Base-by-base conservation (phyloP, 2,329 filamentous ascomycete genomes). In the Ascochyta rabiei region DNA sequence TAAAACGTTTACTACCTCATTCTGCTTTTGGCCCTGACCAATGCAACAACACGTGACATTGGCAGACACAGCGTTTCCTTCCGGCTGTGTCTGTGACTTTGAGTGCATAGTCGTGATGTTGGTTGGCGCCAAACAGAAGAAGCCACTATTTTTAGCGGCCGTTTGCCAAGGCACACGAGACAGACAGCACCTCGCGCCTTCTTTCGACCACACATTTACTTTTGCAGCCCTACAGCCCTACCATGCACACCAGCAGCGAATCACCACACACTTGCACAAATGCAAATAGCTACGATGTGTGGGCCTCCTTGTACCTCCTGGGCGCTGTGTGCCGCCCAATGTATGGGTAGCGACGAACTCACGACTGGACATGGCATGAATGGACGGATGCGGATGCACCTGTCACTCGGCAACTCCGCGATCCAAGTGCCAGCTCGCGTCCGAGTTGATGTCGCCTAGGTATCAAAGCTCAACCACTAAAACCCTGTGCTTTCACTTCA, bases 91-190 rank as follows among this genome's bases (percentile, higher is more conserved):
- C 51, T 50, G 35, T 49, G 15, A 18, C 18, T 41, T 40, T 18
- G 18, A 46, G 19, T 10, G 37, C 46, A 23, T 35, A 41, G 41
- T 30, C 46, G 48, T 39, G 48, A 39, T 46, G 43, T 37, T 38
- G 34, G 49, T 42, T 19, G 28, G 48, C 39, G 28, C 38, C 26
- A 23, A 39, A 39, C 26, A 23, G 34, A 39, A 48, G 33, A 38
- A 56, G n/a, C 48, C 45, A 45, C 66, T 70, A 71, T 70, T 64
- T 70, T 70, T 69, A 66, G 65, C 45, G 56, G 26, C 58, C 54
- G 48, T 23, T 39, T 46, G 58, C 53, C 50, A 48, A 55, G 54
- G 35, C 53, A 63, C 56, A 63, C 55, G 57, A 60, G 58, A 58
- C 60, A 59, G 40, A 61, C 56, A 43, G 61, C 56, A 62, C 8